These are phyloP conservation scores for Schizochytrium sp. DNA, from an alignment of 108 stramenopile species.

Conservation along the genomic window DNA sequence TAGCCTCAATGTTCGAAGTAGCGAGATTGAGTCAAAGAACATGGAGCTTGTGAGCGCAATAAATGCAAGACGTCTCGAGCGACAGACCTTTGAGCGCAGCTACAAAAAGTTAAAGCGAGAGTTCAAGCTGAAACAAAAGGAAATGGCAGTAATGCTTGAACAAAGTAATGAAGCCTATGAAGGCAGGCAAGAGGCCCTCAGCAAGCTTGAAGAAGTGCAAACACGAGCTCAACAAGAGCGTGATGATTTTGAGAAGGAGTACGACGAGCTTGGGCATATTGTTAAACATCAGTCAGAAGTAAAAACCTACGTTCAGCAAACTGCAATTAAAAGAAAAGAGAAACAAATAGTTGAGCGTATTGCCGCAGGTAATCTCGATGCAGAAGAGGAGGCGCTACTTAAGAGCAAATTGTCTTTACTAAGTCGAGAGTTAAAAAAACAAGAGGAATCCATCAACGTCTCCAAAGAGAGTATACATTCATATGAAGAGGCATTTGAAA, in stretches of 20 bases:
- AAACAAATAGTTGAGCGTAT: not conserved
- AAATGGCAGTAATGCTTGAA: conserved; percentile 87
- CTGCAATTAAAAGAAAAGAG: conserved; percentile 11
- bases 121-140: conserved; percentile 80
- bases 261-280: conserved; percentile 72
- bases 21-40: conserved; percentile 82
- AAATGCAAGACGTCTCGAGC: conserved; percentile 83
- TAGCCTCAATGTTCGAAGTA: conserved; percentile 85
- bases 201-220: conserved; percentile 84
- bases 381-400: conserved; percentile 61
- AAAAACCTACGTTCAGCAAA: conserved; percentile 34
- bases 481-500: conserved; percentile 85
- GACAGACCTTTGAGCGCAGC: conserved; percentile 85
- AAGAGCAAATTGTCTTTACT: conserved; percentile 61
- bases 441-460: conserved; percentile 67
- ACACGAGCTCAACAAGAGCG: conserved; percentile 81
- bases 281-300: conserved; percentile 63
- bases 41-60: conserved; percentile 80
- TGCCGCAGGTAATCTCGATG: conserved; percentile 39
- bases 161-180: conserved; percentile 84
- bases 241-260: conserved; percentile 81
- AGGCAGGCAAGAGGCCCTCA: conserved; percentile 83
- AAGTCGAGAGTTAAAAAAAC: conserved; percentile 63
- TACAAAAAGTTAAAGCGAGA: conserved; percentile 78
- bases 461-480: conserved; percentile 76